Conservation (phyloP, 129 eudicot species). For the Flaveria ramosissima region DNA sequence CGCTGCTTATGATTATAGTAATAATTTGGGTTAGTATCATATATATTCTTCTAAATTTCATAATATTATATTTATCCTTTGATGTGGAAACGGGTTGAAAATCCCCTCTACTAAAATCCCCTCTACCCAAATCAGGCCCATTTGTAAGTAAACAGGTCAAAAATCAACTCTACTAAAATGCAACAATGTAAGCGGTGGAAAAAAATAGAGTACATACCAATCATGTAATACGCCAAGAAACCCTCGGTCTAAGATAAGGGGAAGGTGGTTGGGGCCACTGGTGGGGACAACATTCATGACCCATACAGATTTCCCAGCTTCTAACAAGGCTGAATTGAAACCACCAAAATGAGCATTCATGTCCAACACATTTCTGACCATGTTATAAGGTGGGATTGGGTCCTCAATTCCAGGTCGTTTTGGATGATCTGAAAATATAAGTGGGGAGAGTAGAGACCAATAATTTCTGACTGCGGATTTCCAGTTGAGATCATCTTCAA, state of each 20-base stretch:
- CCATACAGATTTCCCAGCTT: conserved; percentile 91
- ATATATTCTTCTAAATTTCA: too few relatives aligned
- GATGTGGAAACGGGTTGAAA: too few relatives aligned
- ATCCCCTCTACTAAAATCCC: too few relatives aligned
- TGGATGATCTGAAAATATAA: conserved; percentile 96
- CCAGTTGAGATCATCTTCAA: conserved; percentile 74
- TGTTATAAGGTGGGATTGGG: conserved; percentile 96
- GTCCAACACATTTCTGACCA: conserved; percentile 93
- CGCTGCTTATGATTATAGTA: too few relatives aligned
- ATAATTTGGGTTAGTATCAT: neutral
- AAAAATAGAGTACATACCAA: conserved; percentile 53
- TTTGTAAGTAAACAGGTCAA: neutral
- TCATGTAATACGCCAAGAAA: conserved; percentile 88
- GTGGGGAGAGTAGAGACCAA: conserved; percentile 93
- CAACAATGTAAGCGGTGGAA: neutral
- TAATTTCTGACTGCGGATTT: conserved; percentile 66
- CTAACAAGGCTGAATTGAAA: conserved; percentile 81
- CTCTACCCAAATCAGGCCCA: neutral
- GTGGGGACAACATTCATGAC: conserved; percentile 97
- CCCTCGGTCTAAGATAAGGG: conserved; percentile 88
- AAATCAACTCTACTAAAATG: neutral
- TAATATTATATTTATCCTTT: neutral
- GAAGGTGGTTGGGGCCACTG: conserved; percentile 70
- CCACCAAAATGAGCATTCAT: conserved; percentile 99
- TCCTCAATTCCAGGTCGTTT: conserved; percentile 98